Evolutionary conservation across 371 early-diverging fungal genomes (phyloP).

Genomic region (Lichtheimia hyalospora): DNA sequence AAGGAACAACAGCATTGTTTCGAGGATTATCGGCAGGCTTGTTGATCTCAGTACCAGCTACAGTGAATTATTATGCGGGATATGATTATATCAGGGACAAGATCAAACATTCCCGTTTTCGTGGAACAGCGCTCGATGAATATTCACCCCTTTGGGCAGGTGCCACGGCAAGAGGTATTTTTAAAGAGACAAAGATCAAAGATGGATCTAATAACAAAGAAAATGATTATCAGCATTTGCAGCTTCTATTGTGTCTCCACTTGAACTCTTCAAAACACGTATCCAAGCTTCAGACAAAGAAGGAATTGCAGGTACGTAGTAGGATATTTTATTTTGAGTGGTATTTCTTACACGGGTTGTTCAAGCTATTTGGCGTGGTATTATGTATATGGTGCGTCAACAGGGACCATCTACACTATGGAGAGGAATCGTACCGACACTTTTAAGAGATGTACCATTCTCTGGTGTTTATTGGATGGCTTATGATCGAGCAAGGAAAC

Average conservation of each 20-base stretch:
- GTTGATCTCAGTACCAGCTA: conserved; percentile 89
- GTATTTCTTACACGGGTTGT: no score
- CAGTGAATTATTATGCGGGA: conserved; percentile 93
- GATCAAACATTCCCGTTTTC: conserved; percentile 18
- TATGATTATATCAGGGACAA: conserved; percentile 84
- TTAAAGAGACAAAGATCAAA: no score
- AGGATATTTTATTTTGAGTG: no score
- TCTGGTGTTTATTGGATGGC: conserved; percentile 90
- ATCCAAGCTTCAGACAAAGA: conserved; percentile 73
- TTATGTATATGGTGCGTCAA: conserved; percentile 62
- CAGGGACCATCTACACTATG: conserved; percentile 78
- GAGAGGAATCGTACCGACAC: conserved; percentile 57
- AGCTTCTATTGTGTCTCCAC: conserved; percentile 82
- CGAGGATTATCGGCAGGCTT: conserved; percentile 88
- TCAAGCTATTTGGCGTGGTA: conserved; percentile 57
- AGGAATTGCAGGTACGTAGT: conserved; percentile 41
- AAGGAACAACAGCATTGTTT: conserved; percentile 85
- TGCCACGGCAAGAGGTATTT: conserved; percentile 74
- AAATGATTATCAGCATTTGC: conserved; percentile 56
- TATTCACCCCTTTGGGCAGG: conserved; percentile 83
- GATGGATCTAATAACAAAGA: no score
- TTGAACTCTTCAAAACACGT: conserved; percentile 90
- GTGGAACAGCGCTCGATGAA: conserved; percentile 24
- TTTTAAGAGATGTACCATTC: conserved; percentile 50
- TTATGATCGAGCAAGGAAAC: conserved; percentile 72